Base-by-base conservation (phyloP, 345 rosid species). In the Pugionium dolabratum region DNA sequence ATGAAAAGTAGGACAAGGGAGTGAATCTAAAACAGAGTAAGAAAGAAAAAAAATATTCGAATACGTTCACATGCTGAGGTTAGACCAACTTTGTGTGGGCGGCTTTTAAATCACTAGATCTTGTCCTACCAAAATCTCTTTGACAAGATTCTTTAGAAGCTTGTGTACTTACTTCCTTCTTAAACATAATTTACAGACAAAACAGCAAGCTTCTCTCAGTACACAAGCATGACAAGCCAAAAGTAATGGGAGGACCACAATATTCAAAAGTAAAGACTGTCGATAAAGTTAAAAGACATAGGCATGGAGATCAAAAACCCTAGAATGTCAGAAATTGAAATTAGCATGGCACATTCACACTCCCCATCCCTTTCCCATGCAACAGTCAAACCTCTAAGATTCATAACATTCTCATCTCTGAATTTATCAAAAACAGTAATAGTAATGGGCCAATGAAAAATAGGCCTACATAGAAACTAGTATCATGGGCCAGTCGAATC, bases 331-430 rank as follows among this genome's bases (percentile, higher is more conserved):
- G 62, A 49, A 58, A 34, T 37, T 64, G 9, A 59, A 47, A 48
- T 50, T 2, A 70, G 68, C 57, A 67, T 74, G 73, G 77, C 54
- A 54, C 64, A 46, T 59, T 53, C 46, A 4, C 33, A 46, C 1
- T 64, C 33, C 67, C 77, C 72, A 74, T 67, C 54, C 59, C 65
- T 61, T 61, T 67, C 73, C 64, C 77, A 74, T 74, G 69, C 69
- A 74, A 49, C 68, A 61, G 68, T 46, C 57, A 61, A 60, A 67
- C 9, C 68, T 53, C 44, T 30, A 54, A 72, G 59, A 46, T 58
- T 50, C 40, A 6, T 50, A 44, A 41, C 66, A 59, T 44, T 46
- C 68, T 37, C 62, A 62, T 62, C 61, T 62, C n/a, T 3, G 30
- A 26, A 18, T 52, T 62, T 1, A 53, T n/a, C n/a, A 18, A n/a